These are phyloP conservation scores for Globisporangium radiosum DNA, from an alignment of 352 stramenopile genomes.

Conservation along the genomic window DNA sequence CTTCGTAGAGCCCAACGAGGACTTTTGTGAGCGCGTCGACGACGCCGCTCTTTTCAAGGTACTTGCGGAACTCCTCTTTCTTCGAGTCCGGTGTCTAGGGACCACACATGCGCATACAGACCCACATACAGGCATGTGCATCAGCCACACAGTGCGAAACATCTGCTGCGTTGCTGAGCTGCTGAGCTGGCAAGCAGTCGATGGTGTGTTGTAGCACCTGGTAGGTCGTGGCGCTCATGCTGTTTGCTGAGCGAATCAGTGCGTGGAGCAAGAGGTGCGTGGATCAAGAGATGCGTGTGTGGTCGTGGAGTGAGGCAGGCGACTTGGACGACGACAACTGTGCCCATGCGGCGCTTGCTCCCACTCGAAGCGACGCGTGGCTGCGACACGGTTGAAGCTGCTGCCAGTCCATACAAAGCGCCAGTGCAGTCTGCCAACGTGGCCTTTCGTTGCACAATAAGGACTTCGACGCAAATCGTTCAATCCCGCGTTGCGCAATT, in stretches of 20 bases:
- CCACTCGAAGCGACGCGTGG: neutral
- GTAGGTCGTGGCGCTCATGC: neutral
- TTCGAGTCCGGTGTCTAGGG: conserved; percentile 93
- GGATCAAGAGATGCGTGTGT: neutral
- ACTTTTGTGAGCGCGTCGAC: conserved; percentile 97
- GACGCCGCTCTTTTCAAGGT: conserved; percentile 96
- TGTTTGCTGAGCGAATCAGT: neutral
- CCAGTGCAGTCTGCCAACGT: neutral
- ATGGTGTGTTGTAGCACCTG: neutral
- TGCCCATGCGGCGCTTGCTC: neutral
- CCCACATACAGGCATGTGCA: neutral
- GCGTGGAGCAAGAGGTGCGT: too few species aligned
- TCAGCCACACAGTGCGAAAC: neutral
- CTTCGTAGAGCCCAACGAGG: conserved; percentile 95
- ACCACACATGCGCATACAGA: neutral
- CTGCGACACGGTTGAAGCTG: neutral
- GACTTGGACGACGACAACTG: neutral
- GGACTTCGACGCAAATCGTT: neutral
- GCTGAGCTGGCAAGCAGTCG: too few species aligned
- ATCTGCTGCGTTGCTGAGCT: too few species aligned
- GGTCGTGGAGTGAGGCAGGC: neutral
- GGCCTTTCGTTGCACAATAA: neutral
- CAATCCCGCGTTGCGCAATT: neutral
- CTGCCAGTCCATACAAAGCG: neutral
- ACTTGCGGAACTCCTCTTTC: conserved; percentile 98